These are phyloP conservation scores for Wickerhamomyces ciferrii DNA, from an alignment of 805 yeast species.

Conservation along the genomic window DNA sequence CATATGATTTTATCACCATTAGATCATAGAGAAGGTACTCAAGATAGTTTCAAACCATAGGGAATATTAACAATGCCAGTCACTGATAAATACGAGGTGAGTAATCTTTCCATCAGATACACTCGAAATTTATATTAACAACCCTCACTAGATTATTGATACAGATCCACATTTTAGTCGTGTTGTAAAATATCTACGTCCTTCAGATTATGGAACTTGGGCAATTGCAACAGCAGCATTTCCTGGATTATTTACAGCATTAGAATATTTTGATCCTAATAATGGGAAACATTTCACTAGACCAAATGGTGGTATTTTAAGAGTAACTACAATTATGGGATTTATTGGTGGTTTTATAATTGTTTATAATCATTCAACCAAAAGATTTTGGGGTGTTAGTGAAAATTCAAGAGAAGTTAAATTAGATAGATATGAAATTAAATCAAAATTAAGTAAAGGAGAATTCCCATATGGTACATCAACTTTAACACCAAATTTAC, in stretches of 20 bases:
- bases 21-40: too few relatives aligned
- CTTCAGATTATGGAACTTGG: slow-evolving; percentile 54
- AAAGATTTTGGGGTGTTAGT: slow-evolving; percentile 72
- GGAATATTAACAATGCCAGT: neutral
- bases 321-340: slow-evolving; percentile 62
- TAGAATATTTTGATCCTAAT: slow-evolving; percentile 44
- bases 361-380: slow-evolving; percentile 62
- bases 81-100: slow-evolving; percentile 6
- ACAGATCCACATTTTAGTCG: slow-evolving; percentile 71
- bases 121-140: neutral
- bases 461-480: slow-evolving; percentile 65
- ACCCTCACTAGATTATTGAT: slow-evolving; percentile 47
- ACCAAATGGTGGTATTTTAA: slow-evolving; percentile 49
- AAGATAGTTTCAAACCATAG: too few relatives aligned
- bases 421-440: slow-evolving; percentile 71
- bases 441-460: slow-evolving; percentile 58
- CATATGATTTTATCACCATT: too few relatives aligned
- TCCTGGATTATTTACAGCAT: slow-evolving; percentile 38
- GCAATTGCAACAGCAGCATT: slow-evolving; percentile 42
- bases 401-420: slow-evolving; percentile 70
- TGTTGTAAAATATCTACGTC: slow-evolving; percentile 69
- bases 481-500: slow-evolving; percentile 60
- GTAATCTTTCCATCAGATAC: neutral
- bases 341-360: slow-evolving; percentile 66
- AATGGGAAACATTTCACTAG: slow-evolving; percentile 39